Percentiles rank a stretch among this genome's conserved stretches.
phyloP scores from a whole-genome alignment of 495 filamentous ascomycete genomes.

The Lasiosphaeris hirsuta region DNA sequence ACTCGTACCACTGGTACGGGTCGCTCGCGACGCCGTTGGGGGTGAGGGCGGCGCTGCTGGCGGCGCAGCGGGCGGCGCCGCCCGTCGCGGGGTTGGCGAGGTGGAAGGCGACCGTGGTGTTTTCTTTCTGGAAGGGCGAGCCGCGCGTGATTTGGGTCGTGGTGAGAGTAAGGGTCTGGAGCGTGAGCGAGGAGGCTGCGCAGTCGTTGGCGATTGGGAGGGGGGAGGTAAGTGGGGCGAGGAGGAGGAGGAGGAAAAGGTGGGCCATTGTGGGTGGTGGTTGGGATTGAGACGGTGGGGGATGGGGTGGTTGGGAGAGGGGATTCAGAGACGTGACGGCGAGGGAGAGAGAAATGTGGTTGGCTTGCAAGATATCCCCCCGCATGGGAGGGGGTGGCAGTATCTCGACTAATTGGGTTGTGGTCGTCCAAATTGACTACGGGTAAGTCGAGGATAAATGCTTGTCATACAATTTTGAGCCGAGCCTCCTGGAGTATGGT shows the following conservation, averaged over 20 bases:
- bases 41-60: conserved; percentile 4
- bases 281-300: too few relatives aligned
- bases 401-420: too few relatives aligned
- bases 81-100: neutral
- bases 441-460: too few relatives aligned
- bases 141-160: conserved; percentile 1
- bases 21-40: conserved; percentile 7
- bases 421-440: too few relatives aligned
- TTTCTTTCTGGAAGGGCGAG: conserved; percentile 6
- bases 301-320: too few relatives aligned
- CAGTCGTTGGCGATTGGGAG: neutral
- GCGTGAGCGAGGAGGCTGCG: neutral
- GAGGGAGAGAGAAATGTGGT: too few relatives aligned
- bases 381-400: too few relatives aligned
- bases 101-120: conserved; percentile 3
- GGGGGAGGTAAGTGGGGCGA: neutral
- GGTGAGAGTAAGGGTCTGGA: conserved; percentile 9
- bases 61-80: conserved; percentile 1
- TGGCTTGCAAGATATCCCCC: too few relatives aligned
- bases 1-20: conserved; percentile 16
- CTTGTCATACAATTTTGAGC: too few relatives aligned
- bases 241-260: neutral
- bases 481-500: too few relatives aligned
- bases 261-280: too few relatives aligned
- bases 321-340: too few relatives aligned